Evolutionary conservation across 192 early-diverging fungal species (phyloP).

Genomic region (Coemansia sp.): DNA sequence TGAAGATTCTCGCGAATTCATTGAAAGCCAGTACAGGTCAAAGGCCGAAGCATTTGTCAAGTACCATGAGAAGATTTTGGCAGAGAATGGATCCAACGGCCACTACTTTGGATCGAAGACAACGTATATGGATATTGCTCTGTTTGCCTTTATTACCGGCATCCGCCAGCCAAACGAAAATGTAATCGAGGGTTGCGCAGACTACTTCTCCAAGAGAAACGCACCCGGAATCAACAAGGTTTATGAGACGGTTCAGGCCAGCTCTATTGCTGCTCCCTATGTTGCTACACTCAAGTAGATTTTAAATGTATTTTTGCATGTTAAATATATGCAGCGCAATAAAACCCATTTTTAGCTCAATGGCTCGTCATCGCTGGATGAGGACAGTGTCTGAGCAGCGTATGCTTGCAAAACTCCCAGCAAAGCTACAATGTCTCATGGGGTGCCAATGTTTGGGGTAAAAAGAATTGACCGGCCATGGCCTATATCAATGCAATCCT

Average conservation of each 20-base stretch:
- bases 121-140: constrained; percentile 38
- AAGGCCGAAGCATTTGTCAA: constrained; percentile 18
- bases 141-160: background rate
- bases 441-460: no score
- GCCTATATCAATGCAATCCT: no score
- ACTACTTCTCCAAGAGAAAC: background rate
- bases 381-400: background rate
- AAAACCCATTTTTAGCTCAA: background rate
- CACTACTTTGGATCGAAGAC: constrained; percentile 55
- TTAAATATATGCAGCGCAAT: background rate
- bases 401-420: background rate
- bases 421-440: background rate
- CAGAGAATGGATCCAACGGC: constrained; percentile 57
- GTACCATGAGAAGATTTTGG: constrained; percentile 49
- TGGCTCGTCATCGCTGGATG: constrained; percentile 2
- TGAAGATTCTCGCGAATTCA: constrained; percentile 8
- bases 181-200: background rate
- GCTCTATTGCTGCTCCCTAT: background rate
- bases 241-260: background rate
- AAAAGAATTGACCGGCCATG: no score
- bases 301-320: background rate
- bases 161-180: background rate
- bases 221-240: constrained; percentile 5
- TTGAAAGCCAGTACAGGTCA: constrained; percentile 8
- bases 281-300: background rate